phyloP scores from a whole-genome alignment of 495 filamentous ascomycete genomes.

The Aspergillus baeticus region DNA sequence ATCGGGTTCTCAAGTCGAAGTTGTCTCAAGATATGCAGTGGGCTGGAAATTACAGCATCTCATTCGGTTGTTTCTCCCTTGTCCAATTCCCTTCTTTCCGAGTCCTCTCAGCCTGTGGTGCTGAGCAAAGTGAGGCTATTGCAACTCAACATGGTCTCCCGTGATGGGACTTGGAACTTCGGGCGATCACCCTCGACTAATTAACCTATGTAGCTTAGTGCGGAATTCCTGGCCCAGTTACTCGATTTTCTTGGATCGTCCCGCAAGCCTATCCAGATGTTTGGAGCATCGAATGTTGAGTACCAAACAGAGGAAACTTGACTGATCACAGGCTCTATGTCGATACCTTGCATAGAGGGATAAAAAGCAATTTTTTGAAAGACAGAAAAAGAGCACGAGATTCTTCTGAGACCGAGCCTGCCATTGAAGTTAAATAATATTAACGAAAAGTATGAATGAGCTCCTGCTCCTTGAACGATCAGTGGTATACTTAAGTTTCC shows the following conservation, averaged over 20 bases:
- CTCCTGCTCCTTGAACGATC: not conserved
- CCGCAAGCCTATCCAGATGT: not conserved
- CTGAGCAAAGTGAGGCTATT: constrained; percentile 5
- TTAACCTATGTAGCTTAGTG: constrained; percentile 2
- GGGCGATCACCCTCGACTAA: constrained; percentile 8
- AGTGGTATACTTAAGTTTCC: not conserved
- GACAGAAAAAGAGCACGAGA: not conserved
- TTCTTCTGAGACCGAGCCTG: not conserved
- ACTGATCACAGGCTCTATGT: constrained; percentile 11
- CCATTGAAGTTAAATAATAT: not conserved
- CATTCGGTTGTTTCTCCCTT: too few relatives aligned
- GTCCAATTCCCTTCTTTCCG: not conserved
- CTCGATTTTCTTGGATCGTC: not conserved
- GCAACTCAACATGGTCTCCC: too few relatives aligned
- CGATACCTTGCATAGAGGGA: not conserved
- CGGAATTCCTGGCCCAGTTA: constrained; percentile 3
- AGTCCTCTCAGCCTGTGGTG: not conserved
- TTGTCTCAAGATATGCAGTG: too few relatives aligned
- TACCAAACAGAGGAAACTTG: not conserved
- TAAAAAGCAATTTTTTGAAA: not conserved
- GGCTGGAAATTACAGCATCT: too few relatives aligned
- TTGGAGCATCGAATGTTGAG: not conserved
- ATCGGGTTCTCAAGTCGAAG: too few relatives aligned
- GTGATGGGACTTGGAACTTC: not conserved
- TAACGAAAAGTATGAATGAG: not conserved